Evolutionary conservation across 1,139 yeast genomes (phyloP).

Genomic region (Zhuliangozyma blackwelliae): DNA sequence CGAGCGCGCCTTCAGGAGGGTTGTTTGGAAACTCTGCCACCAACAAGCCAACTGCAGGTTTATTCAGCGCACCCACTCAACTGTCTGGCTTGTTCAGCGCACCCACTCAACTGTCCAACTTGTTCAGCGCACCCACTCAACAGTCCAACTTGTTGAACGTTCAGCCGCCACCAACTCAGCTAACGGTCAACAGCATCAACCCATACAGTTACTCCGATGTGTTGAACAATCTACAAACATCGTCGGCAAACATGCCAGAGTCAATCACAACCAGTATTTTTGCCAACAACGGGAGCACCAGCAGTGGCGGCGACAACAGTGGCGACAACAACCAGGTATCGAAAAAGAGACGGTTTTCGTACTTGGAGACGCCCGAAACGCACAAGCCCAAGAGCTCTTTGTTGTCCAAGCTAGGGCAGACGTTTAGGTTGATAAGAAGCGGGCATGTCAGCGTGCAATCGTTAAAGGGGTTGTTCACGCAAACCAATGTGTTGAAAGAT

Average conservation of each 20-base stretch:
- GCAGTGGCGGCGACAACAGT: not conserved
- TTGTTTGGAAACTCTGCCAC: constrained; percentile 13
- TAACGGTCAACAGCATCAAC: constrained; percentile 11
- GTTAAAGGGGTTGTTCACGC: constrained; percentile 23
- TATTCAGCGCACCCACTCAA: constrained; percentile 15
- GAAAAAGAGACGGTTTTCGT: constrained; percentile 18
- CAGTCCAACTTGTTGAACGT: constrained; percentile 6
- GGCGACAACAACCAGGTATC: constrained; percentile 7
- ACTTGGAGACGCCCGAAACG: constrained; percentile 10
- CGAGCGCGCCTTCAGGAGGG: constrained; percentile 5
- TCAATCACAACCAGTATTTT: constrained; percentile 36
- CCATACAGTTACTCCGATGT: constrained; percentile 26
- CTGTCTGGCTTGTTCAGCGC: constrained; percentile 17
- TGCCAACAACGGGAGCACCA: constrained; percentile 7
- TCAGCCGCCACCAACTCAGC: constrained; percentile 3
- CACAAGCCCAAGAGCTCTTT: constrained; percentile 19
- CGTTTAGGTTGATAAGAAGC: constrained; percentile 30
- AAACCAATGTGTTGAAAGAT: constrained; percentile 16
- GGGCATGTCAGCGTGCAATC: constrained; percentile 10
- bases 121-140: constrained; percentile 16
- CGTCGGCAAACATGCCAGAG: constrained; percentile 19
- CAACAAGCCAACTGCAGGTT: constrained; percentile 11
- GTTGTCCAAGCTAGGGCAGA: constrained; percentile 34
- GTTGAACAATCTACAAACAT: constrained; percentile 12
- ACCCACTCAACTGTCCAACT: constrained; percentile 4